phyloP scores from a whole-genome alignment of 495 filamentous ascomycete genomes.

The Tuber magnatum region DNA sequence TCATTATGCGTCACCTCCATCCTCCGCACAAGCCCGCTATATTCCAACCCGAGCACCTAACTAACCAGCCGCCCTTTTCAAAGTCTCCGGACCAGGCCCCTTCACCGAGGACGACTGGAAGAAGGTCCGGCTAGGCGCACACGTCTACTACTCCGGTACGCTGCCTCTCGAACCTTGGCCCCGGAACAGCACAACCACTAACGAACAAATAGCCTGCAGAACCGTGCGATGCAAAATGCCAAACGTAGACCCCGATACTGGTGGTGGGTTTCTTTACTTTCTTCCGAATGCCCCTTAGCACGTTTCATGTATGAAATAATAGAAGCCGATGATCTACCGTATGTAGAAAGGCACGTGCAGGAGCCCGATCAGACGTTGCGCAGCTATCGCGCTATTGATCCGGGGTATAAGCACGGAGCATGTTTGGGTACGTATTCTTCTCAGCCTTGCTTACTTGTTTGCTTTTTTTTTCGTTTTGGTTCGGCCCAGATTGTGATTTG shows the following conservation, averaged over 20 bases:
- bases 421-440: conserved; percentile 81
- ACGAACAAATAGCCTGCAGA: conserved; percentile 26
- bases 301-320: neutral
- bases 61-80: neutral
- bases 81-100: conserved; percentile 53
- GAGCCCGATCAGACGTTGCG: conserved; percentile 71
- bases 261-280: conserved; percentile 33
- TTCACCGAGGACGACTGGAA: conserved; percentile 78
- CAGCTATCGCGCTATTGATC: conserved; percentile 64
- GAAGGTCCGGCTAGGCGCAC: conserved; percentile 53
- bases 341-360: conserved; percentile 51
- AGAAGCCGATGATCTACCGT: neutral
- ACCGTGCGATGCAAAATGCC: conserved; percentile 66
- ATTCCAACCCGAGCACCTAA: neutral
- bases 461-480: neutral
- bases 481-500: neutral
- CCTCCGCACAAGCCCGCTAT: neutral
- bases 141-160: conserved; percentile 44
- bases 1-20: conserved; percentile 9
- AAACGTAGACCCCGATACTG: conserved; percentile 71
- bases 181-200: neutral
- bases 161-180: neutral
- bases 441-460: conserved; percentile 45
- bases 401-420: conserved; percentile 59
- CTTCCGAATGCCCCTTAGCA: neutral